These are phyloP conservation scores for Penicillium odoratum DNA, from an alignment of 495 filamentous ascomycete genomes.

Conservation along the genomic window DNA sequence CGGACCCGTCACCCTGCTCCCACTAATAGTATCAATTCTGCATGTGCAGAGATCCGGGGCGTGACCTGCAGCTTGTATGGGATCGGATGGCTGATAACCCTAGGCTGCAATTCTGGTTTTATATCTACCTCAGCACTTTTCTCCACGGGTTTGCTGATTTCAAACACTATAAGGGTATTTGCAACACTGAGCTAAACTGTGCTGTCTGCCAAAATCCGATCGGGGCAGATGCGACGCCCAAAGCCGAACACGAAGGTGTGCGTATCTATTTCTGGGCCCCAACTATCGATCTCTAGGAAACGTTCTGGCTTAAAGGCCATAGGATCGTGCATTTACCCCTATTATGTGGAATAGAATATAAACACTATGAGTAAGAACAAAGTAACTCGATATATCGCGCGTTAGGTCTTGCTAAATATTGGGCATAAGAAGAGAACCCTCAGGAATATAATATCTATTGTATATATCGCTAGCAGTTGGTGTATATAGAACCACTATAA, in stretches of 20 bases:
- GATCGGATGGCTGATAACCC: background rate
- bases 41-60: background rate
- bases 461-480: slow-evolving; percentile 52
- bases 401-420: too few relatives aligned
- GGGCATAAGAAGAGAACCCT: slow-evolving; percentile 44
- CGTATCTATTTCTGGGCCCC: background rate
- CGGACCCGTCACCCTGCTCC: background rate
- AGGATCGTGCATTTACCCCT: slow-evolving; percentile 26
- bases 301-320: slow-evolving; percentile 1
- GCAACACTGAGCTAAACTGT: background rate
- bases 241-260: background rate
- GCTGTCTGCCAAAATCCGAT: background rate
- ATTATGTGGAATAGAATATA: background rate
- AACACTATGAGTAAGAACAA: too few relatives aligned
- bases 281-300: background rate
- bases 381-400: too few relatives aligned
- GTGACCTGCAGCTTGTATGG: background rate
- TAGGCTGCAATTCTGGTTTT: background rate
- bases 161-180: background rate
- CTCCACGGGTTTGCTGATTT: background rate
- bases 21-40: background rate
- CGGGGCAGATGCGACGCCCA: background rate
- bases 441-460: slow-evolving; percentile 52
- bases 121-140: background rate
- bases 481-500: slow-evolving; percentile 55